Percentiles rank a stretch among this genome's conserved stretches.
Conservation (phyloP, 208 protist species). For the Wallacemonas sp. region DNA sequence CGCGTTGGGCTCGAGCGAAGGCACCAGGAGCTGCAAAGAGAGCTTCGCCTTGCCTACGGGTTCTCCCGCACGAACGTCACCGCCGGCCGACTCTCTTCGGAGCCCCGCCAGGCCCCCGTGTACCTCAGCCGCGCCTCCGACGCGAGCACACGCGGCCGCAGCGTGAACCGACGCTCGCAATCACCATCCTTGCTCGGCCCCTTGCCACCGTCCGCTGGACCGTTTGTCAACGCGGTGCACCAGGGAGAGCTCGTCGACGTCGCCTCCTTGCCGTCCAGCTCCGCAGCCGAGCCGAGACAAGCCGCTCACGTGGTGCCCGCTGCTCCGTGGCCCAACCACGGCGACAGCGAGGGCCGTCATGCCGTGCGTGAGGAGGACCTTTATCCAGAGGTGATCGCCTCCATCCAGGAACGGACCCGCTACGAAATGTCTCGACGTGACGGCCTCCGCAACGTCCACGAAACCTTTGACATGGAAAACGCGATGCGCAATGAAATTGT, state of each 20-base stretch:
- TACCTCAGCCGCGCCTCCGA: not conserved
- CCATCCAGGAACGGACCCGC: not conserved
- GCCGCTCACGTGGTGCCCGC: not conserved
- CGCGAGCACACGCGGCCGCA: not conserved
- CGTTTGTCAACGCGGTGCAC: constrained; percentile 20
- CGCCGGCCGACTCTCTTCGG: not conserved
- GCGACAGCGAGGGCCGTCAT: not conserved
- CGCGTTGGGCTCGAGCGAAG: not conserved
- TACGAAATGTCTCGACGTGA: constrained; percentile 18
- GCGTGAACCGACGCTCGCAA: not conserved
- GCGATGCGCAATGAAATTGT: constrained; percentile 17
- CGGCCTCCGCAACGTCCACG: constrained; percentile 24
- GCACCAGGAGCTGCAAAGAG: constrained; percentile 4
- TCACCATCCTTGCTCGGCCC: constrained; percentile 1
- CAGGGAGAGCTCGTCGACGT: constrained; percentile 5
- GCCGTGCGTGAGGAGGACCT: not conserved
- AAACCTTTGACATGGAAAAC: constrained; percentile 28
- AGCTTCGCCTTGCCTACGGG: constrained; percentile 3
- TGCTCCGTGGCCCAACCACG: not conserved
- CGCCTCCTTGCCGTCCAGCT: not conserved
- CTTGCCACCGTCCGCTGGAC: not conserved
- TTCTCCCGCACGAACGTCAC: not conserved
- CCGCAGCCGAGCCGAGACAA: not conserved
- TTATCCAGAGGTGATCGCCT: not conserved
- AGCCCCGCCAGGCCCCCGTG: not conserved